Conservation (phyloP, 805 yeast species). For the Schwanniomyces sp. region DNA sequence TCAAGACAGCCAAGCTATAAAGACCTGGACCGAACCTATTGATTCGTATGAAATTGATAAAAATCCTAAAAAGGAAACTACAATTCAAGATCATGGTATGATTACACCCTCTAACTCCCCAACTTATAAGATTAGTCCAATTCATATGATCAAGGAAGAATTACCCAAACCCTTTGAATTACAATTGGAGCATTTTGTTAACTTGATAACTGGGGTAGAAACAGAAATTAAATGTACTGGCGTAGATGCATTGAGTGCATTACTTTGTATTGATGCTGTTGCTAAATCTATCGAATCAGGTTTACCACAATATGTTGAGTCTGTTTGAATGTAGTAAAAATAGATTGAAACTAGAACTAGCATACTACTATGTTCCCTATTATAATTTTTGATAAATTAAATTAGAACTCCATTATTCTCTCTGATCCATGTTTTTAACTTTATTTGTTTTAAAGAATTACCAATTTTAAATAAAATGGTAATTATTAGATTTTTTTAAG, state of each 20-base stretch:
- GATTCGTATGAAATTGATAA: constrained; percentile 18
- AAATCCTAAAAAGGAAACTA: constrained; percentile 10
- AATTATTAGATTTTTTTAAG: no score
- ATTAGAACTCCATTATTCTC: no score
- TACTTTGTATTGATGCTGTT: constrained; percentile 37
- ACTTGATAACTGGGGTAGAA: constrained; percentile 29
- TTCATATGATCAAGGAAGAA: constrained; percentile 10
- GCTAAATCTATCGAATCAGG: constrained; percentile 30
- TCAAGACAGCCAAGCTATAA: constrained; percentile 19
- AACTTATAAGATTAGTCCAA: constrained; percentile 20
- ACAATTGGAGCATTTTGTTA: constrained; percentile 39
- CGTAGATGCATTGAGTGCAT: constrained; percentile 32
- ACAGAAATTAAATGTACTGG: constrained; percentile 28
- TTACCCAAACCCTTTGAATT: constrained; percentile 35
- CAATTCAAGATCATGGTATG: constrained; percentile 10
- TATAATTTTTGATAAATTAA: no score
- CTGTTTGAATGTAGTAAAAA: neutral
- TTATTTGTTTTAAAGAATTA: no score
- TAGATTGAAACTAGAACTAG: no score
- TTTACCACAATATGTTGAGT: constrained; percentile 25
- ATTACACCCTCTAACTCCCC: constrained; percentile 34
- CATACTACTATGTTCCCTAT: no score
- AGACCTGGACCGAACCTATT: constrained; percentile 30
- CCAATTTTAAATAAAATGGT: no score
- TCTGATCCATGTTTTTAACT: no score